phyloP scores from a whole-genome alignment of 164 flowering plant species.

The Macadamia integrifolia region DNA sequence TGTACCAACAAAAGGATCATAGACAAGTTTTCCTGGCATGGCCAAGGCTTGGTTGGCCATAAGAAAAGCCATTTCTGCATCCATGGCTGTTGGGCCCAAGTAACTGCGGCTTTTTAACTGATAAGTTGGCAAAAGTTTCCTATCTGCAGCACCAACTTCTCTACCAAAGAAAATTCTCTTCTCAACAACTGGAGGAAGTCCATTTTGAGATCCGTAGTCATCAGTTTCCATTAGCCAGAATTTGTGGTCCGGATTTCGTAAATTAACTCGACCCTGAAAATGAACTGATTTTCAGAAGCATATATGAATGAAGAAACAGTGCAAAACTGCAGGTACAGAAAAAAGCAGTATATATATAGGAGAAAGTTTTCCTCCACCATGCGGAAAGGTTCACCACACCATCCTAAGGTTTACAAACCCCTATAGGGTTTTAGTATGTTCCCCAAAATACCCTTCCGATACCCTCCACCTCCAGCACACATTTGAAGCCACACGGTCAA shows the following conservation, averaged over 20 bases:
- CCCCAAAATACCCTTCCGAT: too few species aligned
- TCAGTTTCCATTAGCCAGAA: slow-evolving; percentile 92
- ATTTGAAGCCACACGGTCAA: too few species aligned
- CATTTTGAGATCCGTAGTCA: slow-evolving; percentile 73
- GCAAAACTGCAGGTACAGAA: not conserved
- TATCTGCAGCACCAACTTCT: slow-evolving; percentile 81
- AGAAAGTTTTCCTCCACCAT: too few species aligned
- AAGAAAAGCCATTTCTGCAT: slow-evolving; percentile 97
- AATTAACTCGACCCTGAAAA: slow-evolving; percentile 79
- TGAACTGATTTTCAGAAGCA: slow-evolving; percentile 4
- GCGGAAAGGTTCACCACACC: too few species aligned
- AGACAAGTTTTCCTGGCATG: slow-evolving; percentile 74
- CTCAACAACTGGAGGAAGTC: slow-evolving; percentile 81
- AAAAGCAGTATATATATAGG: too few species aligned
- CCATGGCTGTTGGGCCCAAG: slow-evolving; percentile 99
- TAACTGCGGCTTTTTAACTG: slow-evolving; percentile 85
- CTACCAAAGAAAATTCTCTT: slow-evolving; percentile 88
- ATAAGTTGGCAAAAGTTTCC: slow-evolving; percentile 89
- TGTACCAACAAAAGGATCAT: slow-evolving; percentile 97
- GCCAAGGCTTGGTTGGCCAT: slow-evolving; percentile 96
- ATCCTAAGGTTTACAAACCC: too few species aligned
- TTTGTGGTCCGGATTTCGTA: slow-evolving; percentile 68
- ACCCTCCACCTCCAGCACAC: too few species aligned
- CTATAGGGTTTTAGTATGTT: too few species aligned
- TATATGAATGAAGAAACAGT: slow-evolving; percentile 1